Conservation (phyloP, 1,139 yeast species). For the Protomyces inouyei region DNA sequence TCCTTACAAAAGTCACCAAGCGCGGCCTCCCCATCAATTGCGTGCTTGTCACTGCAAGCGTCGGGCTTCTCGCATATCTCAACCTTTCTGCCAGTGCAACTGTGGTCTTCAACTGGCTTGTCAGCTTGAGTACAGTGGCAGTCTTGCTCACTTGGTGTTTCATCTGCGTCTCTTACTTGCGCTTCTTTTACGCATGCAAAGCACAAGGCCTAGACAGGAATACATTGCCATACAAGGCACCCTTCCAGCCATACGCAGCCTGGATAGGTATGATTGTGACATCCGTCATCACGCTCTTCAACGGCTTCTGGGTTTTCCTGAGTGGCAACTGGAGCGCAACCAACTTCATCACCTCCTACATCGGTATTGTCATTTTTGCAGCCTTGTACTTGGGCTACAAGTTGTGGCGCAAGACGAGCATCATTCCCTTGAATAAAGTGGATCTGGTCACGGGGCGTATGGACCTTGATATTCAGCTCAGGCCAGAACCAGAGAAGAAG, state of each 20-base stretch:
- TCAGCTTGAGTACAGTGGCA: slow-evolving; percentile 66
- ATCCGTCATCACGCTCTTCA: slow-evolving; percentile 57
- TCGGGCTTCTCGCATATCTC: slow-evolving; percentile 56
- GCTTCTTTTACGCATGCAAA: slow-evolving; percentile 32
- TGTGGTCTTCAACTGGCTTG: slow-evolving; percentile 74
- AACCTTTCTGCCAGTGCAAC: slow-evolving; percentile 60
- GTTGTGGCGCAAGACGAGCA: slow-evolving; percentile 38
- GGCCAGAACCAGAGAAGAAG: not conserved
- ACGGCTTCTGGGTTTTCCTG: slow-evolving; percentile 61
- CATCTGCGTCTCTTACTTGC: slow-evolving; percentile 44
- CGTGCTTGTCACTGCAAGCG: slow-evolving; percentile 45
- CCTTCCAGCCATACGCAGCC: slow-evolving; percentile 57
- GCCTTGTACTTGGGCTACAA: slow-evolving; percentile 52
- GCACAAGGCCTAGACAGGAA: slow-evolving; percentile 30
- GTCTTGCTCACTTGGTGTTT: slow-evolving; percentile 51
- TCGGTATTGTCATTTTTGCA: slow-evolving; percentile 51
- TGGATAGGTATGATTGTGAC: slow-evolving; percentile 45
- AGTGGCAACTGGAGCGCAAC: slow-evolving; percentile 59
- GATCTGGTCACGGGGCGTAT: slow-evolving; percentile 29
- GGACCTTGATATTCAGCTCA: slow-evolving; percentile 12
- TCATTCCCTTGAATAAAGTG: slow-evolving; percentile 27
- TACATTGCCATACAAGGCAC: slow-evolving; percentile 42
- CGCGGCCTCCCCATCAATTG: slow-evolving; percentile 55
- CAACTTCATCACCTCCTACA: slow-evolving; percentile 54
- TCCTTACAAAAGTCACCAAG: slow-evolving; percentile 53